Evolutionary conservation across 75 land plant genomes (phyloP).

Genomic region (Picea glauca): DNA sequence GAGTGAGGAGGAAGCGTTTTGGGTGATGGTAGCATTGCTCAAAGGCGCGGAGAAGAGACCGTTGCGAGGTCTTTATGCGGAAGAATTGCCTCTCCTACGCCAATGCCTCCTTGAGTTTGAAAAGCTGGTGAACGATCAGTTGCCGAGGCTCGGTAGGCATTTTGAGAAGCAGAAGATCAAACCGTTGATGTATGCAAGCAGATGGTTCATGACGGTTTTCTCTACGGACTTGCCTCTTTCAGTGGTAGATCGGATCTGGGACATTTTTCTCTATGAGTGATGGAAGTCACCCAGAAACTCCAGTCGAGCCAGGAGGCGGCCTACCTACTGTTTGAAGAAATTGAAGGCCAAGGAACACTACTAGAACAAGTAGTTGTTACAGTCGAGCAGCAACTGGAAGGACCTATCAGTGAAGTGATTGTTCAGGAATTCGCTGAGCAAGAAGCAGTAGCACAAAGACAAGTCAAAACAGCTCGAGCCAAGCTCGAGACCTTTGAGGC

Average conservation of each 20-base stretch:
- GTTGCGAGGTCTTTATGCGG: background rate
- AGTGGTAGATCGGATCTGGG: background rate
- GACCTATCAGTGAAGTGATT: too few species aligned
- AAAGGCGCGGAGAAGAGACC: background rate
- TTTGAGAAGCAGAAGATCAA: background rate
- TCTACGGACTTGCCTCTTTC: background rate
- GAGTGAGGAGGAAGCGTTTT: background rate
- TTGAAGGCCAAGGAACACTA: too few species aligned
- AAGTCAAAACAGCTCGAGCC: too few species aligned
- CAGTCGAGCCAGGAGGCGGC: too few species aligned
- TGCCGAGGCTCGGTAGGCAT: background rate
- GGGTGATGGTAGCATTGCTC: background rate
- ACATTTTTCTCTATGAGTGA: background rate
- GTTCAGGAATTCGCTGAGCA: too few species aligned
- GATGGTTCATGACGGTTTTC: conserved; percentile 1
- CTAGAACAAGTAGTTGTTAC: too few species aligned
- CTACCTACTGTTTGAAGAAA: too few species aligned
- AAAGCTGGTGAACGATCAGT: background rate
- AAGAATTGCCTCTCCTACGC: background rate
- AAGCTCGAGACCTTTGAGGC: too few species aligned
- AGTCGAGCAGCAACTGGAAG: too few species aligned
- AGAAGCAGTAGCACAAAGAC: too few species aligned
- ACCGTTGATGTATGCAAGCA: background rate
- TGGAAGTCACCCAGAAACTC: too few species aligned
- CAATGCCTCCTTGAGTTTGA: background rate